Evolutionary conservation across 805 yeast genomes (phyloP).

Genomic region (Saccharomycopsis schoenii): DNA sequence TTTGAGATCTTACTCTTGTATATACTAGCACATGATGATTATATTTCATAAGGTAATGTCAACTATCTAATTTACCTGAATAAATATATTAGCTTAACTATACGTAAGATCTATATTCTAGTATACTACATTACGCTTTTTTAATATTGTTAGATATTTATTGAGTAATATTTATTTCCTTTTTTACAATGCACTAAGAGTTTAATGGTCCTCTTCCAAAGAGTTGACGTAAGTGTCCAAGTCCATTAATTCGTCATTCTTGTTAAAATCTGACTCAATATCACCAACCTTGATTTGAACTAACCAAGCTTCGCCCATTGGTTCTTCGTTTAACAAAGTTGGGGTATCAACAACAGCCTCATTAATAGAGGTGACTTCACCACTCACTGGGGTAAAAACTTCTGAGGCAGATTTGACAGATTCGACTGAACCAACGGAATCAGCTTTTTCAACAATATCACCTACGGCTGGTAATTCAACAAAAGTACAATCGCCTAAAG

Average conservation of each 20-base stretch:
- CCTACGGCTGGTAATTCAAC: conserved; percentile 81
- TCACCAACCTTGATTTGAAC: conserved; percentile 57
- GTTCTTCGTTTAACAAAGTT: conserved; percentile 72
- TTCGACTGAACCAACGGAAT: conserved; percentile 86
- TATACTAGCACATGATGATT: too few relatives aligned
- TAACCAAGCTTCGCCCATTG: conserved; percentile 92
- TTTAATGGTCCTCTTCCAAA: conserved; percentile 37
- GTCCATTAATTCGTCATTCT: conserved; percentile 38
- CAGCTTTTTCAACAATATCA: conserved; percentile 55
- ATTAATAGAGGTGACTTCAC: conserved; percentile 68
- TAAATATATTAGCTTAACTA: too few relatives aligned
- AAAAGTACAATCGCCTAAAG: conserved; percentile 93
- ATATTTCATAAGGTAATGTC: too few relatives aligned
- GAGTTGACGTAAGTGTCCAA: conserved; percentile 47
- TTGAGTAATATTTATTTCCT: neutral
- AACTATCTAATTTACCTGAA: too few relatives aligned
- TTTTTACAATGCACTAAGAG: neutral
- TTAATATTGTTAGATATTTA: too few relatives aligned
- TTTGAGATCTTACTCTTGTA: too few relatives aligned
- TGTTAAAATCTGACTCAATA: conserved; percentile 33
- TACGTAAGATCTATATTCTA: too few relatives aligned
- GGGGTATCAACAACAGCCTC: conserved; percentile 58
- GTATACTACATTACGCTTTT: too few relatives aligned
- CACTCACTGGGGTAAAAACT: conserved; percentile 79
- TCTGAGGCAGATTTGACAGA: conserved; percentile 92